Conservation (phyloP, 768 basidiomycete species). For the Tremella yokohamensis region DNA sequence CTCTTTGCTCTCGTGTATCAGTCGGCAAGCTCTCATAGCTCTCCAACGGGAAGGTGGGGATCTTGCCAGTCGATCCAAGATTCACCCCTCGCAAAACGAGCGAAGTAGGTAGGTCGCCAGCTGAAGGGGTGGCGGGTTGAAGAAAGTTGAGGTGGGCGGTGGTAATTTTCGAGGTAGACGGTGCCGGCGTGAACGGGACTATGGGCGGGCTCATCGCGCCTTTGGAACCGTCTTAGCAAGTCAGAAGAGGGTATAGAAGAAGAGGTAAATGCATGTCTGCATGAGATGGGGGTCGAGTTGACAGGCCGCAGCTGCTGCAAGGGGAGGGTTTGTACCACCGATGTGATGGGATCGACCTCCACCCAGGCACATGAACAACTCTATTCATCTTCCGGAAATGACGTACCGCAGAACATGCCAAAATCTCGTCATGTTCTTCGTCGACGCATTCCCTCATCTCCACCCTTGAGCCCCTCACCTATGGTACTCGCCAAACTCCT, state of each 20-base stretch:
- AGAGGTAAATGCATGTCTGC: too few relatives aligned
- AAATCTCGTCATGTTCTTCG: background rate
- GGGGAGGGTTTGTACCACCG: too few relatives aligned
- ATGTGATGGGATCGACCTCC: background rate
- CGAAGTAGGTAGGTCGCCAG: slow-evolving; percentile 57
- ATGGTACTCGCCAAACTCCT: slow-evolving; percentile 3
- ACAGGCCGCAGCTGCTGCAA: too few relatives aligned
- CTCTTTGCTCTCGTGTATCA: slow-evolving; percentile 15
- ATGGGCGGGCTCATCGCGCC: too few relatives aligned
- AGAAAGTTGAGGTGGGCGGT: slow-evolving; percentile 5
- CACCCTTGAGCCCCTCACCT: background rate
- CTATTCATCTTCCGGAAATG: background rate
- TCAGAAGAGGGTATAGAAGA: too few relatives aligned
- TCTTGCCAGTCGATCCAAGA: slow-evolving; percentile 80
- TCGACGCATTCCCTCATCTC: background rate
- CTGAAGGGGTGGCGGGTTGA: background rate
- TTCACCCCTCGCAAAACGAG: slow-evolving; percentile 91
- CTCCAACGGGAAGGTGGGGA: slow-evolving; percentile 55
- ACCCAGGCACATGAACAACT: too few relatives aligned
- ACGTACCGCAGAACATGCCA: background rate
- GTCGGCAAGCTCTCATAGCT: background rate
- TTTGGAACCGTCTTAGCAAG: too few relatives aligned
- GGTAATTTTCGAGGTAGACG: background rate
- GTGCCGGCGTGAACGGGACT: too few relatives aligned
- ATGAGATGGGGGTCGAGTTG: too few relatives aligned